phyloP scores from a whole-genome alignment of 75 land plant genomes.

The Pinus tabuliformis region DNA sequence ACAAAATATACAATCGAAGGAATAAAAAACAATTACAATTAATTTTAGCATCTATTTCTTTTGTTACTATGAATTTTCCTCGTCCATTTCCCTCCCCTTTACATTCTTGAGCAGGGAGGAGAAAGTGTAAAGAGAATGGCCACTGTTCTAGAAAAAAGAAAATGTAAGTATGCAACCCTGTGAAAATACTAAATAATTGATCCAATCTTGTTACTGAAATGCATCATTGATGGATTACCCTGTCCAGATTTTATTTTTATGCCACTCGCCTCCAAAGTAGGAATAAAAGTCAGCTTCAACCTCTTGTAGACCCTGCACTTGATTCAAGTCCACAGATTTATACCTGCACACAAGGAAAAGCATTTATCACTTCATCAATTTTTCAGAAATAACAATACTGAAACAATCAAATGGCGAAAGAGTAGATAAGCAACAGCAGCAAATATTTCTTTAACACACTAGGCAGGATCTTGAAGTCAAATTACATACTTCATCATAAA shows the following conservation, averaged over 20 bases:
- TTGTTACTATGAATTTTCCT: neutral
- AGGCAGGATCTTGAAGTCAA: neutral
- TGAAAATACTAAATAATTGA: neutral
- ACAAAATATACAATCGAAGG: neutral
- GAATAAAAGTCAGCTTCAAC: constrained; percentile 52
- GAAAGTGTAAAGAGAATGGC: neutral
- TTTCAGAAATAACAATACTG: neutral
- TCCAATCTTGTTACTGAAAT: neutral
- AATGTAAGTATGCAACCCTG: constrained; percentile 1
- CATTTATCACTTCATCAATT: neutral
- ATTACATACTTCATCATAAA: neutral
- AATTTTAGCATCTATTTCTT: neutral
- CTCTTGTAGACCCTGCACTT: constrained; percentile 49
- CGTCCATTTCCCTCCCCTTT: neutral
- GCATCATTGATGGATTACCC: constrained; percentile 35
- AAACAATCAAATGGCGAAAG: neutral
- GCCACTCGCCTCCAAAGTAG: constrained; percentile 53
- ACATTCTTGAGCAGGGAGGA: neutral
- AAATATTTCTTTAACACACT: neutral
- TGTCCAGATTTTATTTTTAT: constrained; percentile 66
- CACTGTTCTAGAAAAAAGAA: neutral
- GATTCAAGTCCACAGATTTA: constrained; percentile 31
- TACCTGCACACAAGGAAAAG: constrained; percentile 33
- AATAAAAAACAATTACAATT: neutral
- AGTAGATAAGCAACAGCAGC: neutral